These are phyloP conservation scores for Eucalyptus cloeziana DNA, from an alignment of 345 rosid genomes.

Conservation along the genomic window DNA sequence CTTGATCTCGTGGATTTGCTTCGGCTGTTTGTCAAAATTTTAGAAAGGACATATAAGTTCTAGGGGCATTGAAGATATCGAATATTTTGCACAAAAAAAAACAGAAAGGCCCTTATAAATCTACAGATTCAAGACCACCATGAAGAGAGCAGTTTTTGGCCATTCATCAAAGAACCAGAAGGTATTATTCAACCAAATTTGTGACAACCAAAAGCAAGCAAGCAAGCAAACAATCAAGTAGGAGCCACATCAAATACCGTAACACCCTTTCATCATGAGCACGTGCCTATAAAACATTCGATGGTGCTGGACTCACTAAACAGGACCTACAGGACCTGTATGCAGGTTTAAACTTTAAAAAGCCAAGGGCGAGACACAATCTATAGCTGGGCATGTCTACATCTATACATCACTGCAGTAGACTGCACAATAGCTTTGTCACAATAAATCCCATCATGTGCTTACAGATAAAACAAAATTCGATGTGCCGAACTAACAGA, in stretches of 20 bases:
- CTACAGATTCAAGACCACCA: not conserved
- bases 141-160: not conserved
- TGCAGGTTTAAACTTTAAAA: not conserved
- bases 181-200: not conserved
- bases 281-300: fast-evolving
- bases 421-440: not conserved
- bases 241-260: not conserved
- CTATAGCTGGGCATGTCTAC: not conserved
- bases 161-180: not conserved
- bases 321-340: not conserved
- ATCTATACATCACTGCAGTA: not conserved
- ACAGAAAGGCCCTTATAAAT: not conserved
- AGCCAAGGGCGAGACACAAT: not conserved
- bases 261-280: not conserved
- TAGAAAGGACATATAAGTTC: not conserved
- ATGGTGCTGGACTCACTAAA: not conserved
- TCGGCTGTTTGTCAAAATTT: constrained; percentile 36
- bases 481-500: not conserved
- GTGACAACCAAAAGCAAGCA: not conserved
- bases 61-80: not conserved
- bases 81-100: not conserved
- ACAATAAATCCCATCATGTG: not conserved
- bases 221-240: not conserved
- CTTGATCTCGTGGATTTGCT: constrained; percentile 92
- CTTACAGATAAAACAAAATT: not conserved